phyloP scores from a whole-genome alignment of 768 basidiomycete genomes.

The Lenzites betulinus region DNA sequence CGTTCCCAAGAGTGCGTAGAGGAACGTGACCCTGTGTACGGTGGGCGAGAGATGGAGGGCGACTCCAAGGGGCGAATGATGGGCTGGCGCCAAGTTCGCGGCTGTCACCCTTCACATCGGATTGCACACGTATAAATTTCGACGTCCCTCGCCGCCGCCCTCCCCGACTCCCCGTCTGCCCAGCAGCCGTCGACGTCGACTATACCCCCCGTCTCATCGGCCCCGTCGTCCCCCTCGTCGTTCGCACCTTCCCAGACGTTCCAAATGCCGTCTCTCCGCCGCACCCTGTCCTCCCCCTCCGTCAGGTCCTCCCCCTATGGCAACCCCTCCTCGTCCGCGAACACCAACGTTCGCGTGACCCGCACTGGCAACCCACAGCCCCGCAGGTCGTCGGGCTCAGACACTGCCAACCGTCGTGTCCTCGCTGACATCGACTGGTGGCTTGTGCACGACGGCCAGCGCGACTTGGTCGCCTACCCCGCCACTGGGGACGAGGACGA shows the following conservation, averaged over 20 bases:
- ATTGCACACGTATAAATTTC: constrained; percentile 31
- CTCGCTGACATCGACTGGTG: constrained; percentile 90
- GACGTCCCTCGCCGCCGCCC: constrained; percentile 13
- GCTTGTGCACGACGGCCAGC: constrained; percentile 75
- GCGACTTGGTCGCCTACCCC: constrained; percentile 38
- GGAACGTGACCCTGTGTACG: neutral
- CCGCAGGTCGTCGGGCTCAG: constrained; percentile 70
- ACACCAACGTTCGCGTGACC: constrained; percentile 28
- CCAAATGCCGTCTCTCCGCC: constrained; percentile 79
- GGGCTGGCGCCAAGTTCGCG: constrained; percentile 1
- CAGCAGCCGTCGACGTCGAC: constrained; percentile 24
- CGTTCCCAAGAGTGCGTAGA: neutral
- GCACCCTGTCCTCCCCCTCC: constrained; percentile 67
- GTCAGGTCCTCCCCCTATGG: constrained; percentile 71
- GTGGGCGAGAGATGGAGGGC: neutral
- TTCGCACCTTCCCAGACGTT: constrained; percentile 37
- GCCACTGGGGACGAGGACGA: constrained; percentile 38
- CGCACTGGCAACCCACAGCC: constrained; percentile 40
- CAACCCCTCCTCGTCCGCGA: constrained; percentile 40
- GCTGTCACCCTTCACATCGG: constrained; percentile 30
- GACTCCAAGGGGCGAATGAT: constrained; percentile 1
- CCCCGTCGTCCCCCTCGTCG: constrained; percentile 4
- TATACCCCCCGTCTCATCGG: constrained; percentile 21
- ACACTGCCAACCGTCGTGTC: constrained; percentile 64
- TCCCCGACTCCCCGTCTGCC: constrained; percentile 19